phyloP scores from a whole-genome alignment of 2,329 filamentous ascomycete genomes.

The Colletotrichum tropicicola region DNA sequence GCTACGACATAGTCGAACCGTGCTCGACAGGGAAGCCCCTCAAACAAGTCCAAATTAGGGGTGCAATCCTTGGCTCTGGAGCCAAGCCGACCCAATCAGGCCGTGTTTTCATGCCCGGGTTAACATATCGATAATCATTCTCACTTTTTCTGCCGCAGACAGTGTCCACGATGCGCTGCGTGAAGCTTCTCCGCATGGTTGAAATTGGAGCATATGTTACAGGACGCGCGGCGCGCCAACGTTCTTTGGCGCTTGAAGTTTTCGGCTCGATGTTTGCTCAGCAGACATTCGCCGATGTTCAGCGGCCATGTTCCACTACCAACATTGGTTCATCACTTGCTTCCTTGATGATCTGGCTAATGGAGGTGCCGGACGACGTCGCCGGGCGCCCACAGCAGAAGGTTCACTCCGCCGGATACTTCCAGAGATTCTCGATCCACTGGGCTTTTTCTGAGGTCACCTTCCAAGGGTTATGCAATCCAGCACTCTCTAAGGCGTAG shows the following conservation, averaged over 20 bases:
- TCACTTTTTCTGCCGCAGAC: constrained; percentile 7
- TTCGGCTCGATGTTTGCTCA: too few relatives aligned
- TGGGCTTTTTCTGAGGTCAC: background rate
- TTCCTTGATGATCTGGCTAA: background rate
- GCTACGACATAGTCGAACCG: constrained; percentile 14
- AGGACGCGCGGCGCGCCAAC: constrained; percentile 1
- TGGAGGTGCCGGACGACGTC: background rate
- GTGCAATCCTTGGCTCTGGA: too few relatives aligned
- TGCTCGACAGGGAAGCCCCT: constrained; percentile 3
- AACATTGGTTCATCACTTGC: background rate
- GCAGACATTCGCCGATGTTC: too few relatives aligned
- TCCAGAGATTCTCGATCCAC: background rate
- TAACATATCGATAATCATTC: background rate
- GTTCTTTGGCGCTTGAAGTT: too few relatives aligned
- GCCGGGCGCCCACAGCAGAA: background rate
- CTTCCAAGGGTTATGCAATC: background rate
- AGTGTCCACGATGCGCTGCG: background rate
- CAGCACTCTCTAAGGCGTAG: background rate
- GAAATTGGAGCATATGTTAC: background rate
- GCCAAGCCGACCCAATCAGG: too few relatives aligned
- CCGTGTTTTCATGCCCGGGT: too few relatives aligned
- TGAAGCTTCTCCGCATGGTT: constrained; percentile 5
- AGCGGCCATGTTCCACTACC: too few relatives aligned
- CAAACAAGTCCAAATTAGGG: too few relatives aligned
- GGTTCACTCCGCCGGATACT: background rate